Base-by-base conservation (phyloP, 805 yeast genomes). In the Wickerhamiella sorbophila region DNA sequence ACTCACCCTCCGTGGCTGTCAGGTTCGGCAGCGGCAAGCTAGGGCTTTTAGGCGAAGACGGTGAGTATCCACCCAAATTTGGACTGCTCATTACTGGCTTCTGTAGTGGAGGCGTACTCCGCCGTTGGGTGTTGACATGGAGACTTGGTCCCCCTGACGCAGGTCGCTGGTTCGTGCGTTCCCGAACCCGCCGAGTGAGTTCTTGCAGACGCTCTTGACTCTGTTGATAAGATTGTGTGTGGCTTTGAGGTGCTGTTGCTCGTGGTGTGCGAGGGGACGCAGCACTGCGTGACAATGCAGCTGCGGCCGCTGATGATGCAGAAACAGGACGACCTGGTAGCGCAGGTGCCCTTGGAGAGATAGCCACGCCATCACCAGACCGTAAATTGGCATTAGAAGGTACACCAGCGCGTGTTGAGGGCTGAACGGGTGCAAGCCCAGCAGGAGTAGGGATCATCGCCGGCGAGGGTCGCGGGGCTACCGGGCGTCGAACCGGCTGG, bases 1-100 rank as follows among this genome's bases (percentile, higher is more conserved):
- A 73, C 19, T 74, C 74, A 4, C 62, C 55, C 46, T 73, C 79
- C 2, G 69, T 48, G 9, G 66, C 54, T 1, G 70, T 58, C n/a
- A 62, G 48, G 1, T 75, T 72, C 5, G 68, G 62, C 2, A 32
- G 39, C 3, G 53, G 53, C 26, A 46, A 43, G 16, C 33, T 21
- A 15, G 40, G 24, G 16, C 33, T n/a, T 36, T 29, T 10, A 5
- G 29, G 38, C 21, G 44, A 12, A 5, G 36, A 27, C 38, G 27
- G 43, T 12, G 29, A 24, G 12, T 8, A 24, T 24, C 6, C 29
- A 12, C 29, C 12, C 12, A 24, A 12, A 6, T 24, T 6, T 24
- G 29, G 29, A 24, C 29, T 24, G 6, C 10, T 24, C 6, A 24
- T 24, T 19, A 17, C 22, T 16, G n/a, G n/a, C n/a, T 14, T 10